These are phyloP conservation scores for Barnettozyma pratensis DNA, from an alignment of 805 yeast species.

Conservation along the genomic window DNA sequence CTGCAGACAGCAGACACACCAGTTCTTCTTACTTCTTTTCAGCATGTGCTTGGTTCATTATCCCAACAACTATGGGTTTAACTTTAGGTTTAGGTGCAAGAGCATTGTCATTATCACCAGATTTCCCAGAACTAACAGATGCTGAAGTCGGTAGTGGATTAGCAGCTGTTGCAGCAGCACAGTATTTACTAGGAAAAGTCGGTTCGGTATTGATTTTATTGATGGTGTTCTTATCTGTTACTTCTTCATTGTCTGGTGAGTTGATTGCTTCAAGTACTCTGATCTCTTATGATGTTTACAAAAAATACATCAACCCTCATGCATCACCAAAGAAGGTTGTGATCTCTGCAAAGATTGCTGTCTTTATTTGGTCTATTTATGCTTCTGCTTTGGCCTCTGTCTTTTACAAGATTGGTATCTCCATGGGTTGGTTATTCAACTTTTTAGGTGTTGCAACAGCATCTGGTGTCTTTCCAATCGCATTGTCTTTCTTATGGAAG, in stretches of 20 bases:
- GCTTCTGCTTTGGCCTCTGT: slow-evolving; percentile 34
- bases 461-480: slow-evolving; percentile 37
- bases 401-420: slow-evolving; percentile 30
- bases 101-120: slow-evolving; percentile 29
- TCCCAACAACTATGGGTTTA: slow-evolving; percentile 35
- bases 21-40: slow-evolving; percentile 35
- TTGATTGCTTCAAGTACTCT: slow-evolving; percentile 37
- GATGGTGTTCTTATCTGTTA: slow-evolving; percentile 38
- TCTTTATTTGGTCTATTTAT: slow-evolving; percentile 34
- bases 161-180: slow-evolving; percentile 36
- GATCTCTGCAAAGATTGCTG: slow-evolving; percentile 37
- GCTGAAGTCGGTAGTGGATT: slow-evolving; percentile 33
- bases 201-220: slow-evolving; percentile 38
- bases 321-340: slow-evolving; percentile 40
- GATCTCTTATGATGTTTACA: slow-evolving; percentile 42
- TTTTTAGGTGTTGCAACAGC: slow-evolving; percentile 38
- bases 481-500: slow-evolving; percentile 35
- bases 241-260: slow-evolving; percentile 38
- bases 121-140: slow-evolving; percentile 33
- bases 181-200: slow-evolving; percentile 36
- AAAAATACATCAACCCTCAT: slow-evolving; percentile 36
- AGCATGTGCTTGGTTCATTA: slow-evolving; percentile 35
- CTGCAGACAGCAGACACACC: slow-evolving; percentile 30
- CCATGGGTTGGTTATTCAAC: slow-evolving; percentile 35
- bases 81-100: slow-evolving; percentile 35